Percentiles rank a stretch among this genome's conserved stretches.
Conservation (phyloP, 2,329 filamentous ascomycete species). For the Cercospora beticola region DNA sequence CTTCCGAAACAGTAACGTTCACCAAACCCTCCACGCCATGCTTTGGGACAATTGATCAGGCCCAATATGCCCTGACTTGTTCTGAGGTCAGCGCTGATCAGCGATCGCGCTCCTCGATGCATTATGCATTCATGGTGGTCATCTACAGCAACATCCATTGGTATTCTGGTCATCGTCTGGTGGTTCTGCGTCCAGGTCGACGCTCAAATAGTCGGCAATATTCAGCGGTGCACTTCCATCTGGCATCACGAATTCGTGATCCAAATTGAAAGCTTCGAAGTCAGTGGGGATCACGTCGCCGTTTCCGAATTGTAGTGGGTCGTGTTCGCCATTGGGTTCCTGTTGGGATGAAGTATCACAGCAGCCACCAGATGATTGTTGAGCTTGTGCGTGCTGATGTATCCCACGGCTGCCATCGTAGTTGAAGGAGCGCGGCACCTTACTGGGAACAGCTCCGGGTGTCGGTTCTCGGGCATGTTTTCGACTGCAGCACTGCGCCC, state of each 20-base stretch:
- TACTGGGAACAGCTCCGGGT: conserved; percentile 20
- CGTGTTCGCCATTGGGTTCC: background rate
- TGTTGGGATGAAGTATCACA: background rate
- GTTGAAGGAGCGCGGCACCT: conserved; percentile 20
- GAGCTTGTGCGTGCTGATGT: conserved; percentile 7
- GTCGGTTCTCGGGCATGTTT: conserved; percentile 35
- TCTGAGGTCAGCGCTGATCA: background rate
- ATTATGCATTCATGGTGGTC: background rate
- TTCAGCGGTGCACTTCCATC: conserved; percentile 21
- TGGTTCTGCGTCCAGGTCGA: conserved; percentile 23
- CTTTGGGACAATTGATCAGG: background rate
- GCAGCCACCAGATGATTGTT: conserved; percentile 1
- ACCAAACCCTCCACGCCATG: background rate
- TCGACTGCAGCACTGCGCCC: conserved; percentile 38
- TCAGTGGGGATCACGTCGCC: background rate
- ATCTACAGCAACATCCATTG: background rate
- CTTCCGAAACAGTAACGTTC: background rate
- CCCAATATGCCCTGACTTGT: background rate
- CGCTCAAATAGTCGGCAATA: conserved; percentile 28
- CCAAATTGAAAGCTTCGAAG: conserved; percentile 18
- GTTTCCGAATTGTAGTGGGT: background rate
- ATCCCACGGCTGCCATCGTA: conserved; percentile 14
- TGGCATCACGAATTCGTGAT: conserved; percentile 16
- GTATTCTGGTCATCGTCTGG: background rate
- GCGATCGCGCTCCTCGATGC: background rate